Evolutionary conservation across 306 rosid species (phyloP), one percentile per base, ranked within the genome.

Genomic region (Casuarina glauca): DNA sequence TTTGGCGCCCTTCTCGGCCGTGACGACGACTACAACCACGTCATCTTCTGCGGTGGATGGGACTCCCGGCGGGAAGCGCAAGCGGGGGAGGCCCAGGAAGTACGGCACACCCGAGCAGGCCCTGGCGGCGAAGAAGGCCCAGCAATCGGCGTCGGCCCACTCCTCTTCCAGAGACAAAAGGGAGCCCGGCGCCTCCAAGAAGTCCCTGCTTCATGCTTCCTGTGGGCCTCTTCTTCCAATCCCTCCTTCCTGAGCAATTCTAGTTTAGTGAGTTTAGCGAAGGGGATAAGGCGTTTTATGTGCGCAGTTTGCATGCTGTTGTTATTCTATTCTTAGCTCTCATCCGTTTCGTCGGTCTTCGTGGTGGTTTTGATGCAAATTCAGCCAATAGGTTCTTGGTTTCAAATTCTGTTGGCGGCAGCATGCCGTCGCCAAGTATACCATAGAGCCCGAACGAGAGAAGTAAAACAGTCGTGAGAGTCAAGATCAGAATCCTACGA

Each of bases 11-110:
- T 84, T 96, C 38, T 89, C 93, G 8, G 26, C 88, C 93, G 35
- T 89, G 88, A 1, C 97, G 85, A 13, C 82, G 84, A 0, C 93
- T 84, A 62, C 89, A 2, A 62, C 45, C 9, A 62, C 71, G 71
- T 17, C 71, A 35, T 66, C 71, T 42, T 66, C 71, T 0, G 32
- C 35, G 0, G 12, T 66, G n/a, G 71, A 66, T 0, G 71, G 71
- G 5, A 9, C 64, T 13, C 15, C 38, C 39, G 4, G 96, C 2
- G 87, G 82, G 2, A 93, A 93, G 88, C 62, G 97, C 85, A 94
- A 92, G 87, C 82, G 98, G 38, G 98, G 98, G 4, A 82, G 98
- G 41, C 98, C 98, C 1, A 83, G 98, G 69, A 94, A 92, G 88
- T 94, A 94, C 58, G 91, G 92, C 0, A 89, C 97, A 0, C 97